These are phyloP conservation scores for Populus tomentosa DNA, from an alignment of 441 rosid genomes.

Conservation along the genomic window DNA sequence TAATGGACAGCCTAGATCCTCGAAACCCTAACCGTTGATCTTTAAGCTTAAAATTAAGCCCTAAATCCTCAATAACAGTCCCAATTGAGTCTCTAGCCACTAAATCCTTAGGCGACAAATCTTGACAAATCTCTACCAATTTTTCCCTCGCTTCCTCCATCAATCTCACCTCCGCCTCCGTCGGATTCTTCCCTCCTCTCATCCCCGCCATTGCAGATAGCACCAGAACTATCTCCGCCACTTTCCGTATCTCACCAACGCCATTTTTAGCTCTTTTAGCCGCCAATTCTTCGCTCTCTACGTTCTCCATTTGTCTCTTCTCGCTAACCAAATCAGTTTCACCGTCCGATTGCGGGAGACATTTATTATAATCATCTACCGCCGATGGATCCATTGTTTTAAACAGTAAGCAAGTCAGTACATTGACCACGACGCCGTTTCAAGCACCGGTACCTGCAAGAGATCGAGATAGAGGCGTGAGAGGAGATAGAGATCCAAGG, in stretches of 20 bases:
- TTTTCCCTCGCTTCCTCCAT: constrained; percentile 85
- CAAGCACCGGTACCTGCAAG: constrained; percentile 5
- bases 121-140: constrained; percentile 51
- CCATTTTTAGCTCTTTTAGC: constrained; percentile 42
- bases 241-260: constrained; percentile 40
- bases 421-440: constrained; percentile 24
- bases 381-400: constrained; percentile 33
- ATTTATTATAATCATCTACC: neutral
- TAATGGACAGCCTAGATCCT: constrained; percentile 51
- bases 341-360: constrained; percentile 3
- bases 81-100: constrained; percentile 49
- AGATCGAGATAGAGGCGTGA: constrained; percentile 17
- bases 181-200: constrained; percentile 65
- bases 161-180: constrained; percentile 54
- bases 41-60: constrained; percentile 53
- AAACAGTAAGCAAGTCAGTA: constrained; percentile 6
- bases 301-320: constrained; percentile 36
- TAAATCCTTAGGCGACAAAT: constrained; percentile 59
- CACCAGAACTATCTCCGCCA: constrained; percentile 86
- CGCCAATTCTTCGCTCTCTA: constrained; percentile 19
- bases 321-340: constrained; percentile 23
- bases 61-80: constrained; percentile 74
- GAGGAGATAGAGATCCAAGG: constrained; percentile 11
- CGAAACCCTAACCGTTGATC: constrained; percentile 65
- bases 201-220: constrained; percentile 70